Evolutionary conservation across 1,284 basidiomycete species (phyloP), one percentile per base, ranked within the genome.

Genomic region (Anthracocystis walkeri): DNA sequence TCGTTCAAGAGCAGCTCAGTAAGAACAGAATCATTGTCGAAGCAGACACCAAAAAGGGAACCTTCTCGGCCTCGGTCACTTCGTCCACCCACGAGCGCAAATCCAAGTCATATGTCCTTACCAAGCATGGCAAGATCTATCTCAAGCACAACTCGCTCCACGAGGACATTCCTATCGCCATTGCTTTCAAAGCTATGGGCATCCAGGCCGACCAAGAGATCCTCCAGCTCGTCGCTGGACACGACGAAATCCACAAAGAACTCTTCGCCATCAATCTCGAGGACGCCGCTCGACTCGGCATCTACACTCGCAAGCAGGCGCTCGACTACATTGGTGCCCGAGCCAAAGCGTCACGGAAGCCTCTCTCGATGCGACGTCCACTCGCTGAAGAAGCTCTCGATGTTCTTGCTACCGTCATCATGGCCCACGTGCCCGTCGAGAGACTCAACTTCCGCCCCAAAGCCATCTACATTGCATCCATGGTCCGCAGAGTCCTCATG

Each of bases 1-100:
- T 99, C 65, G 96, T 99, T 2, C 97, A 99, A 86, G 97, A 99
- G 86, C 97, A 99, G 87, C 87, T 99, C 81, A 95, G 93, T 88
- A 99, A 99, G 88, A 99, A 99, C 87, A 90, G 97, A 65, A 99
- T 99, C 84, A 97, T 99, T 74, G 96, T 99, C 75, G 97, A 99
- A 87, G 79, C 85, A 31, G 85, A 85, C 51, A 87, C 90, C 7
- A 91, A 92, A 50, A 99, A 99, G 87, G 93, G 93, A 16, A 88
- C 93, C 49, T 95, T 98, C 0, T 94, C 94, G 82, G 95, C 97
- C 10, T 96, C 94, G 20, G 98, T 97, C 87, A 99, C 97, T 23
- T 79, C 75, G 57, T 97, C 97, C 7, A 99, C 97, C 18, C 95
- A 97, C 83, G 96, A 97, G 75, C 90, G 98, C 71, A 99, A 99